Conservation (phyloP, 75 land plant genomes). For the Picea sitchensis region DNA sequence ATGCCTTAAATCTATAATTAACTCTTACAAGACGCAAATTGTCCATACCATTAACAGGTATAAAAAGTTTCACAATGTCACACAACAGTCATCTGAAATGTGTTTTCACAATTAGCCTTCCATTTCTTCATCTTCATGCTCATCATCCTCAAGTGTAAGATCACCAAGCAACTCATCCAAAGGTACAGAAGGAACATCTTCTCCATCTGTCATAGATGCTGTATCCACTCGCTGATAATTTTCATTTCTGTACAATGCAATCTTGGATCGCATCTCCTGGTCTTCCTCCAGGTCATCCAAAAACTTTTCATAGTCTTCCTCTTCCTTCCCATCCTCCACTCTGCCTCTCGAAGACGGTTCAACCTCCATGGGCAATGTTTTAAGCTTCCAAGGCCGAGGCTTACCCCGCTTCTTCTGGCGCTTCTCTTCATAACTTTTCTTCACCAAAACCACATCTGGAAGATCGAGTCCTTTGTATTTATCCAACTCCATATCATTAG, state of each 20-base stretch:
- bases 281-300: slow-evolving; percentile 80
- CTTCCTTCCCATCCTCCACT: slow-evolving; percentile 57
- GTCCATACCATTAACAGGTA: background rate
- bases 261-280: slow-evolving; percentile 70
- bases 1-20: background rate
- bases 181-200: slow-evolving; percentile 62
- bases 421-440: slow-evolving; percentile 89
- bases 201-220: slow-evolving; percentile 70
- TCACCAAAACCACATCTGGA: slow-evolving; percentile 71
- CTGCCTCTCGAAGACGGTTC: slow-evolving; percentile 39
- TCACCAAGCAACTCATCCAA: slow-evolving; percentile 79
- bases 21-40: background rate
- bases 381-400: slow-evolving; percentile 76
- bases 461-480: slow-evolving; percentile 52
- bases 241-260: slow-evolving; percentile 62
- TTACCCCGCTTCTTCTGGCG: slow-evolving; percentile 60
- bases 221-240: slow-evolving; percentile 56
- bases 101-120: background rate
- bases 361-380: slow-evolving; percentile 67
- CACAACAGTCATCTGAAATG: background rate
- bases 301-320: slow-evolving; percentile 63
- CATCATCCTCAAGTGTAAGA: slow-evolving; percentile 54
- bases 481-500: slow-evolving; percentile 63
- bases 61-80: background rate
- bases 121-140: slow-evolving; percentile 38